A percentile compares a stretch with the other conserved stretches of the same genome.
phyloP scores from a whole-genome alignment of 345 rosid species.

The Sonneratia alba region DNA sequence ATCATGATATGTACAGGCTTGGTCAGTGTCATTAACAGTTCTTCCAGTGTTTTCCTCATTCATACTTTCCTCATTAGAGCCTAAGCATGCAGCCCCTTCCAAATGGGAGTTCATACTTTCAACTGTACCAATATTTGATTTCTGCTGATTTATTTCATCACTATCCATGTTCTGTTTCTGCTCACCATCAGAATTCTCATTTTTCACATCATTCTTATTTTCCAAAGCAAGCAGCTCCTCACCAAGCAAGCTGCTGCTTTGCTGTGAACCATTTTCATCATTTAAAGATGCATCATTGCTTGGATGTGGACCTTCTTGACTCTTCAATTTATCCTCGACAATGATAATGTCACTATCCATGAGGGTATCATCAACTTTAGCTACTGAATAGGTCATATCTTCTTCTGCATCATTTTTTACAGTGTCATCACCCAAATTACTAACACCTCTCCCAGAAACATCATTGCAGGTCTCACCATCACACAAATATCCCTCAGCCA shows the following conservation, averaged over 20 bases:
- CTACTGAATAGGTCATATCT: slow-evolving; percentile 25
- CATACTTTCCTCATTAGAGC: neutral
- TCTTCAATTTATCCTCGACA: neutral
- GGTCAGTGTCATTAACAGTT: neutral
- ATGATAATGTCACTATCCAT: neutral
- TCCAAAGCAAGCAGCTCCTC: neutral
- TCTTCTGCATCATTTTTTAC: slow-evolving; percentile 23
- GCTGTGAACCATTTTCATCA: slow-evolving; percentile 1
- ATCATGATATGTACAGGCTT: neutral
- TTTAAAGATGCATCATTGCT: neutral
- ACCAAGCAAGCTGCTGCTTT: neutral
- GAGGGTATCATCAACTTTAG: slow-evolving; percentile 22
- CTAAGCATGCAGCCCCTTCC: neutral
- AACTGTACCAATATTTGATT: neutral
- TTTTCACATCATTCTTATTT: neutral
- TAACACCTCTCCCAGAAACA: slow-evolving; percentile 22
- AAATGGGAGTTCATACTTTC: neutral
- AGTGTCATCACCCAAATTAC: slow-evolving; percentile 20
- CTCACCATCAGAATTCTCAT: neutral
- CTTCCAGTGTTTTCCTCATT: neutral
- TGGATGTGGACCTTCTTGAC: neutral
- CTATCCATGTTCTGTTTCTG: neutral
- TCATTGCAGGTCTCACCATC: slow-evolving; percentile 10
- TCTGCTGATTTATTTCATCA: neutral
- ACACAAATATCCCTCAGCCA: neutral